A percentile compares a stretch with the other conserved stretches of the same genome.
These are phyloP conservation scores for Rostrohypoxylon terebratum DNA, from an alignment of 495 filamentous ascomycete species.

Conservation along the genomic window DNA sequence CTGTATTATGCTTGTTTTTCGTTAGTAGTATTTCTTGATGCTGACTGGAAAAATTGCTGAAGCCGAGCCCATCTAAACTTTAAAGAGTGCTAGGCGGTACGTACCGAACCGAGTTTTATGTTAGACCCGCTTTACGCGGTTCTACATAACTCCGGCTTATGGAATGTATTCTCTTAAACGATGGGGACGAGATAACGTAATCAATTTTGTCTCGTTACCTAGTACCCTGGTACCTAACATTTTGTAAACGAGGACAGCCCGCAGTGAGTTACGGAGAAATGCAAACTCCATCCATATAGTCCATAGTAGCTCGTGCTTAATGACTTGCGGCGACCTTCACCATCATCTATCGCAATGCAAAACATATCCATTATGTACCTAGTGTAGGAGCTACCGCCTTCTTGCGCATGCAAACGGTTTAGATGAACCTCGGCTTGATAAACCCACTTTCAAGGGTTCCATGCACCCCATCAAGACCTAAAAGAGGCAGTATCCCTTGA, in stretches of 20 bases:
- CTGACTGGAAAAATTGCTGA: slow-evolving; percentile 22
- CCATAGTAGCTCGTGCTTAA: not conserved
- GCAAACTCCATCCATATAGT: no score
- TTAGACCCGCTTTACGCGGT: not conserved
- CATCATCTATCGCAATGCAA: not conserved
- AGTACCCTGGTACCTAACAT: no score
- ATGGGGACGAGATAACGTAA: not conserved
- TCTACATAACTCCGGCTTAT: slow-evolving; percentile 18
- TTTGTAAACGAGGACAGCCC: not conserved
- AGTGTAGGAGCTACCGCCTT: not conserved
- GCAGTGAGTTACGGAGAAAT: not conserved
- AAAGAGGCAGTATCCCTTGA: slow-evolving; percentile 2
- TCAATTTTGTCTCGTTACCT: not conserved
- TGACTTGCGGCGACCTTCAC: not conserved
- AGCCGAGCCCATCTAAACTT: slow-evolving; percentile 1
- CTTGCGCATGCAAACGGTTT: not conserved
- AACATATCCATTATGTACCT: no score
- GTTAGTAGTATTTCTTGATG: slow-evolving; percentile 23
- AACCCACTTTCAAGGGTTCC: not conserved
- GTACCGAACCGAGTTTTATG: not conserved
- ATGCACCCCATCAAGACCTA: slow-evolving; percentile 6
- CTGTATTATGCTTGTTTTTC: not conserved
- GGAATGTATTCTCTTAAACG: not conserved
- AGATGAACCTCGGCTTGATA: slow-evolving; percentile 32
- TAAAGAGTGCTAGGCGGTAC: no score